Conservation (phyloP, 768 basidiomycete species). For the Agrocybe praecox region DNA sequence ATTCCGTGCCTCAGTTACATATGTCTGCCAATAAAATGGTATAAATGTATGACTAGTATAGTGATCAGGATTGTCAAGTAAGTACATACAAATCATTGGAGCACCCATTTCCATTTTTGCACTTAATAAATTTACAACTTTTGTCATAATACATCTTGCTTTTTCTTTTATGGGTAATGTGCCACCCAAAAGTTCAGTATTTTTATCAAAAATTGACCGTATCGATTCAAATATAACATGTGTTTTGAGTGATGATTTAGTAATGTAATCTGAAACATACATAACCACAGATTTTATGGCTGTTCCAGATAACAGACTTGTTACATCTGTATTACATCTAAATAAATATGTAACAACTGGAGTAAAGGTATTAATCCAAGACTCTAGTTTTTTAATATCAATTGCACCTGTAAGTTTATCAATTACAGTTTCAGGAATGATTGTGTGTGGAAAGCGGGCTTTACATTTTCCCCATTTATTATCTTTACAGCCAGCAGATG, state of each 20-base stretch:
- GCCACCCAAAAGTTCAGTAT: slow-evolving; percentile 19
- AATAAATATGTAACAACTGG: not conserved
- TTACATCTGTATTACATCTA: not conserved
- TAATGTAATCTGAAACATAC: not conserved
- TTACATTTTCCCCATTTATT: not conserved
- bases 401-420: not conserved
- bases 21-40: not conserved
- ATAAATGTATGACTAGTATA: not conserved
- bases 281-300: not conserved
- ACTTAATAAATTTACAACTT: slow-evolving; percentile 26
- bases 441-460: not conserved
- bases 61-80: not conserved
- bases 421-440: not conserved
- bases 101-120: slow-evolving; percentile 32
- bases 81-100: not conserved
- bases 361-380: not conserved
- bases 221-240: slow-evolving; percentile 13
- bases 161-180: not conserved
- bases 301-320: not conserved
- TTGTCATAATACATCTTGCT: slow-evolving; percentile 3
- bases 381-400: not conserved
- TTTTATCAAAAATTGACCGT: not conserved
- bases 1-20: not conserved
- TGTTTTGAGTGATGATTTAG: not conserved
- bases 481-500: slow-evolving; percentile 18